Evolutionary conservation across 345 rosid species (phyloP), one percentile per base, ranked within the genome.

Genomic region (Chamaenerion angustifolium): DNA sequence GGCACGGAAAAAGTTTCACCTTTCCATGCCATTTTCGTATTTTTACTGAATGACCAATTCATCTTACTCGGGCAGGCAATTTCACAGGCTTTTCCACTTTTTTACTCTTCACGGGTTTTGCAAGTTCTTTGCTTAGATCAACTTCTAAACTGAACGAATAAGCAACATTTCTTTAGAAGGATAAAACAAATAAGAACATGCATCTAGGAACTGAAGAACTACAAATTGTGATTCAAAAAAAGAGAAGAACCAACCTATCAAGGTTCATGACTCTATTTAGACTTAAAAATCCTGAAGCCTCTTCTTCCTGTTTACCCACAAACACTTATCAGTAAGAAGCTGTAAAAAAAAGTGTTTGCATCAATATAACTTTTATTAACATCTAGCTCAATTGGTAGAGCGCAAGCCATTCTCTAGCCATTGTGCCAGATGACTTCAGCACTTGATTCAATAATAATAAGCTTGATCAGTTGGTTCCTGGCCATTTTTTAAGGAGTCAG

Each of bases 231-330:
- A 49, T 12, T 14, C 11, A 16, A 48, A 25, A 49, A 14, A 45
- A 11, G 50, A 8, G 10, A 45, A 60, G 61, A 42, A 52, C 53
- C 64, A 61, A 86, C 98, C 94, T 81, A 73, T 90, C 90, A 50
- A 90, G 86, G 63, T 56, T 71, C 98, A 83, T 90, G 13, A 78
- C 95, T 83, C 95, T 77, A 51, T 72, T 83, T 25, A 86, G 72
- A 74, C 92, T 90, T 50, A 90, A 56, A 70, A 86, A 90, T 56
- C 98, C 95, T 64, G 86, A 79, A 44, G 84, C 55, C 45, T 76
- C 68, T 48, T 76, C 68, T 48, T 83, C 92, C 98, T 90, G 86
- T 68, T 23, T 25, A 25, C 14, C 14, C 11, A 3, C 52, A 10
- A 15, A 52, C 16, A 56, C 42, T 59, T 16, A 16, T 12, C 66